Base-by-base conservation (phyloP, 768 basidiomycete genomes). In the Botryobasidium botryosum region DNA sequence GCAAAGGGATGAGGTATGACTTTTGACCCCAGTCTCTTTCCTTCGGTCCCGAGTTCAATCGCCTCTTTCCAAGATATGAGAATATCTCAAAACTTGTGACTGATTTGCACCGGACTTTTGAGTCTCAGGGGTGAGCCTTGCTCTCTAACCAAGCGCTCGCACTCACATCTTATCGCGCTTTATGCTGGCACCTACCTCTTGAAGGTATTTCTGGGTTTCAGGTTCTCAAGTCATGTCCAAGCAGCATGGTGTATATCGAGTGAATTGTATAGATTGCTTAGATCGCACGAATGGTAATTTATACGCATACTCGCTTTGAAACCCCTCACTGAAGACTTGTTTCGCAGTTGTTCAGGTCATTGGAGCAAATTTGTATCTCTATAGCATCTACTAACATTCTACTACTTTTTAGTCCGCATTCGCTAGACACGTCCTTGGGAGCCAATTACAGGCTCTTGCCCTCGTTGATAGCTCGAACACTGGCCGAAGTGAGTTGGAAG, bases 221-320 rank as follows among this genome's bases (percentile, higher is more conserved):
- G 71, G 79, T 45, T 64, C 74, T 25, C 64, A 64, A 12, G 65
- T 79, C 10, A 67, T 91, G 59, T 79, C 84, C 5, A 71, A 75
- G 54, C 91, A 97, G 59, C 77, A 74, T 47, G 87, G 86, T 1
- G 75, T 80, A 2, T 94, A 84, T 61, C 74, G 91, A 3, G 73
- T 88, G 20, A 96, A 92, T 55, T 97, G 92, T 57, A 91, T 96
- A 36, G 92, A 97, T 56, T 92, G 90, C 54, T 64, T 96, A 33
- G 92, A 97, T 57, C 67, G 92, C 42, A 96, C 92, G 12, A 94
- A 92, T 56, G n/a, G n/a, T n/a, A n/a, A n/a, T n/a, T n/a, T n/a
- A n/a, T n/a, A n/a, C n/a, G n/a, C n/a, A n/a, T n/a, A n/a, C n/a
- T n/a, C n/a, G n/a, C n/a, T n/a, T n/a, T n/a, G n/a, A n/a, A n/a